A percentile compares a stretch with the other conserved stretches of the same genome.
Conservation (phyloP, 2,329 filamentous ascomycete genomes). For the Alternaria hordeiaustralica region DNA sequence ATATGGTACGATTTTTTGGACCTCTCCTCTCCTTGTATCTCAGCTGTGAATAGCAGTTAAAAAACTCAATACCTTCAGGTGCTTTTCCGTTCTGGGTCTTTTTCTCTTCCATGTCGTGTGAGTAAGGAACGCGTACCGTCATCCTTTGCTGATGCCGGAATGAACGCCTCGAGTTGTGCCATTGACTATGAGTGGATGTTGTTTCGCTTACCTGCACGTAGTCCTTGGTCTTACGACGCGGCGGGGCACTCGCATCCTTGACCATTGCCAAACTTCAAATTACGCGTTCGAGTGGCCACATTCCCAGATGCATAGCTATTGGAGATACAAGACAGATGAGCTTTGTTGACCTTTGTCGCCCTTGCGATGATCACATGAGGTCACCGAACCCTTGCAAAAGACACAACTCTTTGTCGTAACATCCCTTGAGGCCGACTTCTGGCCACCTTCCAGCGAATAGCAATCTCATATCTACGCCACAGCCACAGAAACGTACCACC, state of each 20-base stretch:
- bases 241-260: neutral
- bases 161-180: neutral
- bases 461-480: slow-evolving; percentile 9
- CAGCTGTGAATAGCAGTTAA: slow-evolving; percentile 9
- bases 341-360: slow-evolving; percentile 10
- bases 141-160: neutral
- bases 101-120: neutral
- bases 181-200: neutral
- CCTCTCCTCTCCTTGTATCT: slow-evolving; percentile 15
- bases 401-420: slow-evolving; percentile 9
- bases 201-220: neutral
- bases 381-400: neutral
- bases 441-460: slow-evolving; percentile 10
- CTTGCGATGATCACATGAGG: neutral
- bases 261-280: neutral
- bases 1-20: slow-evolving; percentile 25
- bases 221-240: neutral
- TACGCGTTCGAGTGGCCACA: neutral
- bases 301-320: neutral
- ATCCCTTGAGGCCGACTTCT: slow-evolving; percentile 2
- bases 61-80: slow-evolving; percentile 13
- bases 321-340: neutral
- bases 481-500: slow-evolving; percentile 1
- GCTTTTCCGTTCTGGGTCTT: neutral
- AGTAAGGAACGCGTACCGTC: neutral